Conservation (phyloP, 805 yeast genomes). For the Hanseniaspora jakobsenii region DNA sequence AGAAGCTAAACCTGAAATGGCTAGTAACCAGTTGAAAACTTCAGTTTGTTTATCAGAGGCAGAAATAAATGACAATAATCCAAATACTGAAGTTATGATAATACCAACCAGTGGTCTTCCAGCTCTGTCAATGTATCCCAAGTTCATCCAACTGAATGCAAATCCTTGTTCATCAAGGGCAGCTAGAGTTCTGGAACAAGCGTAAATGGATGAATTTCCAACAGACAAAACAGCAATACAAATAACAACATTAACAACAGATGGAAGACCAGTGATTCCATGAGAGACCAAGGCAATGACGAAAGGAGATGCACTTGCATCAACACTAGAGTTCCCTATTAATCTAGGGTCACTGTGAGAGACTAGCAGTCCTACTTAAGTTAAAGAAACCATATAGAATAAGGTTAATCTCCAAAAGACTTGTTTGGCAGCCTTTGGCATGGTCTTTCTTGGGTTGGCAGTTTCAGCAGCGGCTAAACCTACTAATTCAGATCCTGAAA, state of each 20-base stretch:
- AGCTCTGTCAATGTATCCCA: conserved; percentile 49
- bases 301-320: conserved; percentile 63
- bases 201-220: conserved; percentile 61
- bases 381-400: conserved; percentile 36
- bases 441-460: conserved; percentile 34
- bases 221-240: conserved; percentile 57
- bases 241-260: conserved; percentile 57
- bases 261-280: conserved; percentile 52
- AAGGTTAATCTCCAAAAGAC: conserved; percentile 44
- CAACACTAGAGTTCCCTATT: conserved; percentile 39
- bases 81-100: conserved; percentile 39
- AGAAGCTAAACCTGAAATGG: conserved; percentile 51
- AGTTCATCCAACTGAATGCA: conserved; percentile 38
- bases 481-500: conserved; percentile 42
- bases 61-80: conserved; percentile 46
- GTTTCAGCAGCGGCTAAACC: conserved; percentile 44
- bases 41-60: conserved; percentile 41
- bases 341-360: conserved; percentile 35
- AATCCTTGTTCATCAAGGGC: conserved; percentile 53
- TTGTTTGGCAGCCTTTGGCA: conserved; percentile 44
- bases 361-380: conserved; percentile 37
- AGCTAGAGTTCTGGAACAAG: conserved; percentile 53
- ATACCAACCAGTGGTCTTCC: conserved; percentile 60
- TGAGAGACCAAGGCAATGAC: conserved; percentile 58
- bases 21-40: conserved; percentile 54